phyloP scores from a whole-genome alignment of 306 rosid species.

The Bauhinia variegata region DNA sequence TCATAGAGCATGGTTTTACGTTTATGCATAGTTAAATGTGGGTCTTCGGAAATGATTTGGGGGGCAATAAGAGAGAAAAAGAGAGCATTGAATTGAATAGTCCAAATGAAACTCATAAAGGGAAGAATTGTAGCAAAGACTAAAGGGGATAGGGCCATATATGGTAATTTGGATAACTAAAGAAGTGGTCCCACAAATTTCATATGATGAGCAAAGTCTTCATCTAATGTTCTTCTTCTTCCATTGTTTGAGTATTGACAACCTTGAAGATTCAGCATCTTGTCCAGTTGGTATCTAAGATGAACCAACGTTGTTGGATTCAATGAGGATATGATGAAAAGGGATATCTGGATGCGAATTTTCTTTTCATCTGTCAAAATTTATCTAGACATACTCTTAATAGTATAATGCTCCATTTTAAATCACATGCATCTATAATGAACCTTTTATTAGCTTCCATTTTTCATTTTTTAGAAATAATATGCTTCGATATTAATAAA shows the following conservation, averaged over 20 bases:
- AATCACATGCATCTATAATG: too few relatives aligned
- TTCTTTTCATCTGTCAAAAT: conserved; percentile 29
- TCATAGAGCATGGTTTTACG: conserved; percentile 41
- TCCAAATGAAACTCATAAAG: conserved; percentile 54
- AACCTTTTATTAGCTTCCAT: neutral
- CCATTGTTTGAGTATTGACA: conserved; percentile 44
- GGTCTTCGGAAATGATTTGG: conserved; percentile 66
- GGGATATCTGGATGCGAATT: conserved; percentile 43
- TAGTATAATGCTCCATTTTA: too few relatives aligned
- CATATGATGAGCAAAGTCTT: conserved; percentile 36
- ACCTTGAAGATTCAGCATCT: conserved; percentile 49
- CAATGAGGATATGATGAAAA: conserved; percentile 55
- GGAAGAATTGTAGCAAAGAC: conserved; percentile 46
- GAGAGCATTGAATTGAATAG: conserved; percentile 52
- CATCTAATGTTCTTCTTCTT: conserved; percentile 18
- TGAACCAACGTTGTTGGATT: conserved; percentile 49
- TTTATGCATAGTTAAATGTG: conserved; percentile 56
- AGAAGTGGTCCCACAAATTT: conserved; percentile 54
- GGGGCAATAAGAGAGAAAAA: conserved; percentile 52
- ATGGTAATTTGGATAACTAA: conserved; percentile 55
- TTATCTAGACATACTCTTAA: too few relatives aligned
- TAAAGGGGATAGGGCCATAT: conserved; percentile 52
- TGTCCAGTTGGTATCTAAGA: conserved; percentile 52
- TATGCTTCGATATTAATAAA: too few relatives aligned
- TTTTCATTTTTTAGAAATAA: neutral